These are phyloP conservation scores for Gynochthodes officinalis DNA, from an alignment of 257 asterid genomes.

Conservation along the genomic window DNA sequence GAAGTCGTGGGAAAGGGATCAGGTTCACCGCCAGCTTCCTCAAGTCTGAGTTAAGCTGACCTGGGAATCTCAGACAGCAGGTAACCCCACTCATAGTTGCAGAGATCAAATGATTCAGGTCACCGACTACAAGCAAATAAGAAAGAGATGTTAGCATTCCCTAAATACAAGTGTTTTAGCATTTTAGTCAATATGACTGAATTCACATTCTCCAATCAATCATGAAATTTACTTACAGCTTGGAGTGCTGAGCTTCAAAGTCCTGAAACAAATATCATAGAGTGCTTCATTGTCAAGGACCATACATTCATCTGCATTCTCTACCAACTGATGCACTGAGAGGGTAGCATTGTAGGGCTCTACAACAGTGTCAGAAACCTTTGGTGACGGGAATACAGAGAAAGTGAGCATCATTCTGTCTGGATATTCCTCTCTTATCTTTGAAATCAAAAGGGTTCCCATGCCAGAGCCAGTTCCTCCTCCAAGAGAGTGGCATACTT, in stretches of 20 bases:
- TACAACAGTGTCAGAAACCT: conserved; percentile 87
- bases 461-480: conserved; percentile 96
- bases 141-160: background rate
- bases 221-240: conserved; percentile 56
- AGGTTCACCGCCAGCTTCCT: conserved; percentile 78
- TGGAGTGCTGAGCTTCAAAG: conserved; percentile 89
- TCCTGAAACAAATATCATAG: conserved; percentile 87
- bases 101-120: conserved; percentile 78
- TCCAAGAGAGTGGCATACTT: conserved; percentile 89
- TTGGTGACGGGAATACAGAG: conserved; percentile 91
- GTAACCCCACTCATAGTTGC: conserved; percentile 95
- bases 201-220: too few relatives aligned
- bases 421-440: conserved; percentile 90
- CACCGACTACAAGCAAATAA: conserved; percentile 58
- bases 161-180: background rate
- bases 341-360: conserved; percentile 90
- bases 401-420: conserved; percentile 96
- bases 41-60: conserved; percentile 81
- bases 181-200: background rate
- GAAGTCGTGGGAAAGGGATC: conserved; percentile 91
- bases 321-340: conserved; percentile 87
- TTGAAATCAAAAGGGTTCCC: conserved; percentile 90
- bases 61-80: conserved; percentile 81
- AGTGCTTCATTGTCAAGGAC: conserved; percentile 91
- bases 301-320: conserved; percentile 95